phyloP scores from a whole-genome alignment of 768 basidiomycete species.

The Cystobasidium tubakii region DNA sequence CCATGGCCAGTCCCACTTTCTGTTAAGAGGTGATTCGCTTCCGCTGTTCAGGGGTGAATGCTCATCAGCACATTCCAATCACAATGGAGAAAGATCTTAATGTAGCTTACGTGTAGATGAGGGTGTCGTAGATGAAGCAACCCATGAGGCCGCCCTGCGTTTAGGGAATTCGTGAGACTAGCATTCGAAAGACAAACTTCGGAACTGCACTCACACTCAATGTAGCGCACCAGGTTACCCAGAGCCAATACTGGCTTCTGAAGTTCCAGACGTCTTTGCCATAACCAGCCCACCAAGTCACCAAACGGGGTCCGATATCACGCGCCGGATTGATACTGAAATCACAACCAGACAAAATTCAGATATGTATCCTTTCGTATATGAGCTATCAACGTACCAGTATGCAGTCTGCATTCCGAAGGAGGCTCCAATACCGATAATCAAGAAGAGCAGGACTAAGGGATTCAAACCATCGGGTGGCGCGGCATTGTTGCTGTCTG shows the following conservation, averaged over 20 bases:
- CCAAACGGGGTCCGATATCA: constrained; percentile 22
- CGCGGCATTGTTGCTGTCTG: constrained; percentile 19
- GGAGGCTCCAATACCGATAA: constrained; percentile 36
- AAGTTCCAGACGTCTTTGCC: constrained; percentile 32
- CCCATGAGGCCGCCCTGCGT: constrained; percentile 33
- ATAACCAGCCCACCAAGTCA: constrained; percentile 24
- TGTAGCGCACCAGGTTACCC: constrained; percentile 21
- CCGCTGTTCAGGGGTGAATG: not conserved
- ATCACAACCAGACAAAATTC: not conserved
- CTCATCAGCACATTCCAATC: not conserved
- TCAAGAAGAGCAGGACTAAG: constrained; percentile 35
- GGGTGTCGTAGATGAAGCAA: constrained; percentile 27
- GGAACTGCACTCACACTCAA: constrained; percentile 3
- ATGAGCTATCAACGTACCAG: not conserved
- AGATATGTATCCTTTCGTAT: too few relatives aligned
- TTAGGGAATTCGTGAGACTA: not conserved
- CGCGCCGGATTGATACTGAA: constrained; percentile 35
- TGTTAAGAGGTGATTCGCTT: constrained; percentile 25
- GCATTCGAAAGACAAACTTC: not conserved
- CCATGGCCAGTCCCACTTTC: constrained; percentile 32
- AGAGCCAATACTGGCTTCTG: constrained; percentile 22
- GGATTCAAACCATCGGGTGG: constrained; percentile 38
- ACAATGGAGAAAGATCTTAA: not conserved
- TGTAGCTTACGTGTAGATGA: constrained; percentile 29
- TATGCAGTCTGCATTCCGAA: constrained; percentile 37